phyloP scores from a whole-genome alignment of 768 basidiomycete genomes.

The Russula sp. region DNA sequence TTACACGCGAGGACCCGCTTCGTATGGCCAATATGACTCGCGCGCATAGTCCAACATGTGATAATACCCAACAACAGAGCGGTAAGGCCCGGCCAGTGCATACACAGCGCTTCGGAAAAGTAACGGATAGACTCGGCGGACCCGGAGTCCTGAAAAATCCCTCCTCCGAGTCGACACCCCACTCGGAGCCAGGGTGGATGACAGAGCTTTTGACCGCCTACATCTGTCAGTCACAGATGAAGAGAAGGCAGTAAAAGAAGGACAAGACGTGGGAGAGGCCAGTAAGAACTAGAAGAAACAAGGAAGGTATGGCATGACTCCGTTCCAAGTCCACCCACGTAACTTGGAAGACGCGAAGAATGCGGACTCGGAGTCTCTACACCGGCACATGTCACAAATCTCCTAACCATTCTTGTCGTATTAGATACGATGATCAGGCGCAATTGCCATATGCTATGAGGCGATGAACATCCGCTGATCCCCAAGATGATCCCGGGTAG shows the following conservation, averaged over 20 bases:
- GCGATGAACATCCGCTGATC: background rate
- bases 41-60: background rate
- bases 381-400: background rate
- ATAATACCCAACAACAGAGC: background rate
- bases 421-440: conserved; percentile 5
- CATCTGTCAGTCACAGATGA: background rate
- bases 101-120: background rate
- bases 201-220: background rate
- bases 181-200: background rate
- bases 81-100: background rate
- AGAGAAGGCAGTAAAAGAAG: background rate
- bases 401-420: background rate
- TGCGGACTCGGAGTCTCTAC: background rate
- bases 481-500: background rate
- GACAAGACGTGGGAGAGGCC: background rate
- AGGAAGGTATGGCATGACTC: no score
- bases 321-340: background rate
- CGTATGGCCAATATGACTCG: background rate
- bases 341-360: background rate
- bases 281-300: background rate
- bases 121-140: background rate
- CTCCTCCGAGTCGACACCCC: background rate
- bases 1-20: background rate
- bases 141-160: background rate
- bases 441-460: background rate